These are phyloP conservation scores for Aspergillus terreus DNA, from an alignment of 2,329 filamentous ascomycete genomes.

Conservation along the genomic window DNA sequence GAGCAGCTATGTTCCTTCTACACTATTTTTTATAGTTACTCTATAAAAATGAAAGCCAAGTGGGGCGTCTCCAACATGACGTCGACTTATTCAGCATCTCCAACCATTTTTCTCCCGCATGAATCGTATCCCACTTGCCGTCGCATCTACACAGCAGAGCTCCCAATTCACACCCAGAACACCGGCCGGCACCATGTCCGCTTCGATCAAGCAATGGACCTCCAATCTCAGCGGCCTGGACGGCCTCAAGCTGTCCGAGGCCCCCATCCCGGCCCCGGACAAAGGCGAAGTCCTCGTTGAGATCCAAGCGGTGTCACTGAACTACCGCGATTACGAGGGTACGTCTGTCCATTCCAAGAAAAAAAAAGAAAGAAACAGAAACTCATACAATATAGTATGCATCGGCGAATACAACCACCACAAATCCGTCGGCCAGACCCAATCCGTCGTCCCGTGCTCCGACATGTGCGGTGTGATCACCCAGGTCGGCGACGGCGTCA, in stretches of 20 bases:
- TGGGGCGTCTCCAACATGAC: slow-evolving; percentile 3
- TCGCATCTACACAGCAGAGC: too few species aligned
- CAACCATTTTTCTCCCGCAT: slow-evolving; percentile 1
- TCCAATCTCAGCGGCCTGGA: slow-evolving; percentile 55
- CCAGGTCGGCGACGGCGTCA: slow-evolving; percentile 45
- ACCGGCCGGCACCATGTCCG: not conserved
- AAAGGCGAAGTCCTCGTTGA: slow-evolving; percentile 53
- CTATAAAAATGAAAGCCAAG: too few species aligned
- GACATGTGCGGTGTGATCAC: slow-evolving; percentile 66
- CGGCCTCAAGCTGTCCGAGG: slow-evolving; percentile 46
- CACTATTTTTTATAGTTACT: too few species aligned
- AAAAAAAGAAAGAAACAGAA: not conserved
- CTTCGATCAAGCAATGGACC: slow-evolving; percentile 47
- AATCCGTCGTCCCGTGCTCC: slow-evolving; percentile 59
- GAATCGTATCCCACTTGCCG: not conserved
- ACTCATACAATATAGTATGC: slow-evolving; percentile 45
- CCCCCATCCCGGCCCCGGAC: slow-evolving; percentile 46
- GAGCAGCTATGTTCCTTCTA: too few species aligned
- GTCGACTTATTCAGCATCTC: slow-evolving; percentile 4
- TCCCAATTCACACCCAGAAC: too few species aligned
- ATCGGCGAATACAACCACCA: slow-evolving; percentile 67
- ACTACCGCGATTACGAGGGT: slow-evolving; percentile 51
- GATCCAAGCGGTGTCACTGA: slow-evolving; percentile 51
- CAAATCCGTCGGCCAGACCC: slow-evolving; percentile 44
- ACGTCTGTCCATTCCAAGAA: not conserved